Evolutionary conservation across 768 basidiomycete species (phyloP), one percentile per base, ranked within the genome.

Genomic region (Trametopsis cervina): DNA sequence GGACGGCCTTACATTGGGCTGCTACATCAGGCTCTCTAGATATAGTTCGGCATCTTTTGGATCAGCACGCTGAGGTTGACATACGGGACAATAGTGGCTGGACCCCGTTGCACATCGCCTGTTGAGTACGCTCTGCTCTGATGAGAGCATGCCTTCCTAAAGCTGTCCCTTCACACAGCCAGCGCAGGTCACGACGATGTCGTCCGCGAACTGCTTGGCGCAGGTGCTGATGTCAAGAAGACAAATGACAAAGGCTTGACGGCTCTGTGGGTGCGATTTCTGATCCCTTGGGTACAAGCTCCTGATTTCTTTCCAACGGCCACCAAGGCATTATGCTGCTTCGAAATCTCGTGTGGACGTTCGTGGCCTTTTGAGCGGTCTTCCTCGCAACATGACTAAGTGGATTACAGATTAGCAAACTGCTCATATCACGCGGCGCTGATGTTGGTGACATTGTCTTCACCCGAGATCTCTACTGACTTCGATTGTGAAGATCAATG

Each of bases 261-360:
- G 2, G 78, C 92, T 29, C 63, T 96, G 91, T 93, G 64, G 63
- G 85, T 66, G 20, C 42, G 35, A 40, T 44, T 24, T 47, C 18
- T 24, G 7, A 22, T 7, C n/a, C 18, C 27, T 10, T 33, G n/a
- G 29, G 15, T 33, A 15, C 9, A 33, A 15, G 15, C 29, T 7
- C 29, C 7, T 33, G 29, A 33, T 7, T 15, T 33, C 44, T 10
- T 6, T 22, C 38, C 36, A 18, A 11, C 20, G 26, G 27, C 46
- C n/a, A n/a, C 22, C 39, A 47, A 95, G 91, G 57, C 90, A 94
- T 66, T 95, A 95, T 60, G 90, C 91, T 23, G 92, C 91, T 39
- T 95, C 91, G 24, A 94, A 93, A 64, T 85, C 90, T 47, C 85
- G 82, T 38, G 77, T 91, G 53, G 86, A 90, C 60, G 90, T 88